Percentiles rank a stretch among this genome's conserved stretches.
These are phyloP conservation scores for Capillidium heterosporum DNA, from an alignment of 371 early-diverging fungal species.

Conservation along the genomic window DNA sequence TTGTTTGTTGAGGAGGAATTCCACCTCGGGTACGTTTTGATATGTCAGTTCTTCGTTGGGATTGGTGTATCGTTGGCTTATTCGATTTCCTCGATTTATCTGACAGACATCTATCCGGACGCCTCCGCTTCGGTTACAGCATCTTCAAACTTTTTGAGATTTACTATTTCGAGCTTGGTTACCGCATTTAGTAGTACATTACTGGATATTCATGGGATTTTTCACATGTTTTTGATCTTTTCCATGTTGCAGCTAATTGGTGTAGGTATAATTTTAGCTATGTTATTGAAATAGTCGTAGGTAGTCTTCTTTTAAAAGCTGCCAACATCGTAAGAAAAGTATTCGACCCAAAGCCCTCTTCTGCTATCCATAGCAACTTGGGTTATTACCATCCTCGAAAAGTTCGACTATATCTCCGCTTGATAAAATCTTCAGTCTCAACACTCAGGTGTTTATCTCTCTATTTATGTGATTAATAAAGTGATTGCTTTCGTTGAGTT, in stretches of 20 bases:
- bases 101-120: background rate
- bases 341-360: no score
- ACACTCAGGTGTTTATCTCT: no score
- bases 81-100: background rate
- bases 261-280: no score
- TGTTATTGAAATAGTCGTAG: no score
- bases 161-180: background rate
- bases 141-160: background rate
- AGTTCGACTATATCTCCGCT: no score
- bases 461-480: no score
- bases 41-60: background rate
- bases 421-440: no score
- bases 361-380: no score
- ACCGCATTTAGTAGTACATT: background rate
- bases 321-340: no score
- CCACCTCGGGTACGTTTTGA: background rate
- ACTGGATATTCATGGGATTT: background rate
- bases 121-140: background rate
- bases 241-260: background rate
- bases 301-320: no score
- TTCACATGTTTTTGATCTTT: background rate
- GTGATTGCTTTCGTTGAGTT: no score
- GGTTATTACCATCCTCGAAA: no score
- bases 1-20: slow-evolving; percentile 17
- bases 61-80: background rate